Conservation (phyloP, 2,329 filamentous ascomycete species). For the Hypoxylon sp. region DNA sequence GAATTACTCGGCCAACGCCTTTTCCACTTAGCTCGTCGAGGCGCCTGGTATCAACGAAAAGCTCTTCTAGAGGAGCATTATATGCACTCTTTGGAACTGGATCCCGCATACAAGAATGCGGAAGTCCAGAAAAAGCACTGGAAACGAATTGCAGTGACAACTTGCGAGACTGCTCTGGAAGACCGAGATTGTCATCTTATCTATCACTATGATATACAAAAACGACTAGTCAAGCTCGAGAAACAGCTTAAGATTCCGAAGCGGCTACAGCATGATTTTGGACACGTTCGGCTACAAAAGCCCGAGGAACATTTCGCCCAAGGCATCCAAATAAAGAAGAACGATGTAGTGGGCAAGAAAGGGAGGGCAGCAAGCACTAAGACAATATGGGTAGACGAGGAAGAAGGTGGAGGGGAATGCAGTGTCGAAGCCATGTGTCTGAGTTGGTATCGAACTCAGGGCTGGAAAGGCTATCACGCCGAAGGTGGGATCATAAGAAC, state of each 20-base stretch:
- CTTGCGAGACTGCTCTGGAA: constrained; percentile 88
- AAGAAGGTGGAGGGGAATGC: constrained; percentile 79
- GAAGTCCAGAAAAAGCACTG: constrained; percentile 83
- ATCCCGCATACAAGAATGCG: constrained; percentile 55
- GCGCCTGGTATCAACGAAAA: constrained; percentile 96
- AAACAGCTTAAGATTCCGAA: constrained; percentile 85
- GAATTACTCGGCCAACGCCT: constrained; percentile 85
- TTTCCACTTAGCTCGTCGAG: constrained; percentile 87
- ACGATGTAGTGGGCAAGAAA: constrained; percentile 61
- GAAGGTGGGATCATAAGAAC: constrained; percentile 95
- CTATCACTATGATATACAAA: constrained; percentile 94
- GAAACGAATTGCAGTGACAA: constrained; percentile 81
- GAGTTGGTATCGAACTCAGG: constrained; percentile 83
- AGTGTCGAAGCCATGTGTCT: constrained; percentile 96
- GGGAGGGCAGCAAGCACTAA: constrained; percentile 70
- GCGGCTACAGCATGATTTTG: constrained; percentile 92
- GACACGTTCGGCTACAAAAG: constrained; percentile 83
- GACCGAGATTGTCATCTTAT: constrained; percentile 92
- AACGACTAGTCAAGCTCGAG: constrained; percentile 92
- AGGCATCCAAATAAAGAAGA: constrained; percentile 82
- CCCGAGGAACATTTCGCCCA: constrained; percentile 82
- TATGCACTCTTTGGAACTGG: constrained; percentile 76
- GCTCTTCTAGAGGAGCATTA: constrained; percentile 96
- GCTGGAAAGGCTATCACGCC: constrained; percentile 95
- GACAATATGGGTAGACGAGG: constrained; percentile 89